These are phyloP conservation scores for Aspergillus sp. DNA, from an alignment of 2,329 filamentous ascomycete species.

Conservation along the genomic window DNA sequence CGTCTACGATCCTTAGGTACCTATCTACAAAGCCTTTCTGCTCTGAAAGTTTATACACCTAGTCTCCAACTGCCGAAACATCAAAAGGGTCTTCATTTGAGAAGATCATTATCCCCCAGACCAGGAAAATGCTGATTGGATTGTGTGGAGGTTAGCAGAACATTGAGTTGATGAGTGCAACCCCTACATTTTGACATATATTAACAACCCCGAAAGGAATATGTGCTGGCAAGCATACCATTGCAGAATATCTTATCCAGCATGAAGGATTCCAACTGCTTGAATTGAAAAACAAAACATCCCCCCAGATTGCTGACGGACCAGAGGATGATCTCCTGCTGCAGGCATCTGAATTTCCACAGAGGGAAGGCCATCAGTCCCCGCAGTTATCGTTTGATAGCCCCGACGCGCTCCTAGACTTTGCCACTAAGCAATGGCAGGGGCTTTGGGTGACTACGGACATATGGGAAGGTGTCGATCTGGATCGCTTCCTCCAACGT, in stretches of 20 bases:
- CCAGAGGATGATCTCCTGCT: conserved; percentile 26
- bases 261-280: conserved; percentile 79
- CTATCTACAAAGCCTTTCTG: too few species aligned
- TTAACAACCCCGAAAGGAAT: conserved; percentile 60
- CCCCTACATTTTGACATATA: conserved; percentile 1
- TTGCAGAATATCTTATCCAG: conserved; percentile 81
- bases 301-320: conserved; percentile 19
- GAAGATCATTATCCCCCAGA: not conserved
- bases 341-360: conserved; percentile 22
- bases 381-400: conserved; percentile 53
- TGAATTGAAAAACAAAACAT: conserved; percentile 49
- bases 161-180: not conserved
- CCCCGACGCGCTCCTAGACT: conserved; percentile 70
- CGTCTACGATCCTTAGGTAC: too few species aligned
- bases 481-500: conserved; percentile 72
- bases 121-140: conserved; percentile 48
- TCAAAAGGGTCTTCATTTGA: not conserved
- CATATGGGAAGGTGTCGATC: conserved; percentile 67
- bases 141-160: conserved; percentile 47
- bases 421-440: conserved; percentile 81
- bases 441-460: conserved; percentile 83
- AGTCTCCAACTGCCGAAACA: too few species aligned
- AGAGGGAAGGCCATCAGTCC: conserved; percentile 14
- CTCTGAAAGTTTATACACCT: too few species aligned
- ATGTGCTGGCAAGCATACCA: conserved; percentile 87